These are phyloP conservation scores for Kwoniella newhampshirensis DNA, from an alignment of 768 basidiomycete genomes.

Conservation along the genomic window DNA sequence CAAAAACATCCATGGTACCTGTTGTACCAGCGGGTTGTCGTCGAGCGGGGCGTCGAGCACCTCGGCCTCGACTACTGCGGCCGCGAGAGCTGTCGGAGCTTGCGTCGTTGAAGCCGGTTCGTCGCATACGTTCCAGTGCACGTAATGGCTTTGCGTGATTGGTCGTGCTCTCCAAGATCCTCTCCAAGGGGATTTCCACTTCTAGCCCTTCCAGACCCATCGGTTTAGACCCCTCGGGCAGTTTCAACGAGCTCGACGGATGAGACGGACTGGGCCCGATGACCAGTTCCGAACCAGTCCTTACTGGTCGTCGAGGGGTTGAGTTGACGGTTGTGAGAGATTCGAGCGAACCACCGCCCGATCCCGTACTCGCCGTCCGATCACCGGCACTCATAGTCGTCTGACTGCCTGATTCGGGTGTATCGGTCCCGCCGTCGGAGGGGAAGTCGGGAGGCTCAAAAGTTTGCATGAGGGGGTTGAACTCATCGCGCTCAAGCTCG, in stretches of 20 bases:
- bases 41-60: conserved; percentile 24
- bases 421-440: conserved; percentile 16
- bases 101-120: conserved; percentile 45
- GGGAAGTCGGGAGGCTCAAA: conserved; percentile 24
- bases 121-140: conserved; percentile 68
- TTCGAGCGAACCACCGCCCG: conserved; percentile 17
- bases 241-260: neutral
- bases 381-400: conserved; percentile 21
- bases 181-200: conserved; percentile 58
- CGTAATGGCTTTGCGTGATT: conserved; percentile 67
- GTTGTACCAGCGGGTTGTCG: conserved; percentile 31
- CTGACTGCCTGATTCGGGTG: conserved; percentile 35
- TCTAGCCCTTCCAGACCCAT: conserved; percentile 50
- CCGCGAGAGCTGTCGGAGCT: conserved; percentile 12
- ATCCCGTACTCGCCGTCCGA: conserved; percentile 4
- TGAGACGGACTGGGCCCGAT: neutral
- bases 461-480: conserved; percentile 70
- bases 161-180: conserved; percentile 71
- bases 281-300: neutral
- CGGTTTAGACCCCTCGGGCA: conserved; percentile 14
- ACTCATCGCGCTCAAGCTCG: conserved; percentile 68
- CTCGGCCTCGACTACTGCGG: conserved; percentile 8
- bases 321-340: conserved; percentile 34
- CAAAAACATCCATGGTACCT: conserved; percentile 75
- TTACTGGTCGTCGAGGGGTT: conserved; percentile 10